A percentile compares a stretch with the other conserved stretches of the same genome.
These are phyloP conservation scores for Brassica napus DNA, from an alignment of 345 rosid genomes.

Conservation along the genomic window Da-Ae NC_063449.1:44592501-44593000, in stretches of 20 bases:
- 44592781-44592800: constrained; percentile 89
- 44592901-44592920: no score
- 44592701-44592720: constrained; percentile 87
- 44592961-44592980: no score
- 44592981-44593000: no score
- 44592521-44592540: constrained; percentile 46
- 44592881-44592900: no score
- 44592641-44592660: constrained; percentile 74
- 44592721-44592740: constrained; percentile 85
- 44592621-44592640: constrained; percentile 95
- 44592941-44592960: no score
- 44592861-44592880: no score
- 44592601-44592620: constrained; percentile 95
- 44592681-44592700: constrained; percentile 84
- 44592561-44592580: constrained; percentile 8
- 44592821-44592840: neutral
- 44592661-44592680: constrained; percentile 59
- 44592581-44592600: constrained; percentile 36
- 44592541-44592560: neutral
- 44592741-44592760: constrained; percentile 78
- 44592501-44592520: constrained; percentile 89
- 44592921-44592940: no score
- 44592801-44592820: constrained; percentile 47
- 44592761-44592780: constrained; percentile 79
- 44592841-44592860: neutral